Conservation (phyloP, 495 filamentous ascomycete species). For the Aspergillus leporis region DNA sequence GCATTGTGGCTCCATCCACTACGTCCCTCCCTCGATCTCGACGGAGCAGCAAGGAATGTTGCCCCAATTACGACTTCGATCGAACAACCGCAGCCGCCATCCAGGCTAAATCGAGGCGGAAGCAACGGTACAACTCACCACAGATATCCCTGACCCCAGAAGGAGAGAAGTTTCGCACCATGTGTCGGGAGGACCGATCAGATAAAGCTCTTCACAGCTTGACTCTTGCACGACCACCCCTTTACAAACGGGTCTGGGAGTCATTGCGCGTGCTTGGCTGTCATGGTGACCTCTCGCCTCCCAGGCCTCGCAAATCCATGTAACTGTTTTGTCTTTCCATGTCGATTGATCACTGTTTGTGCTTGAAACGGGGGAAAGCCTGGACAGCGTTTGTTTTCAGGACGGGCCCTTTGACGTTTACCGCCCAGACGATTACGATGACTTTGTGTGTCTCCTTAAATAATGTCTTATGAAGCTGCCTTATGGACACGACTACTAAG, state of each 20-base stretch:
- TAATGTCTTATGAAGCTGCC: conserved; percentile 24
- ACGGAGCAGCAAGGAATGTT: conserved; percentile 29
- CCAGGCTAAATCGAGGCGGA: conserved; percentile 40
- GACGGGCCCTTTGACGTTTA: not conserved
- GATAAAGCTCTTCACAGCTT: conserved; percentile 24
- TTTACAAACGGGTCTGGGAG: conserved; percentile 35
- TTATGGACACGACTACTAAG: not conserved
- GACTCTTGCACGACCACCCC: conserved; percentile 22
- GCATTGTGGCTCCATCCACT: conserved; percentile 42
- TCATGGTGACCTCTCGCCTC: conserved; percentile 21
- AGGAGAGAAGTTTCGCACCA: conserved; percentile 31
- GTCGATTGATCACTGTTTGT: not conserved
- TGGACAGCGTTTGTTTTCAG: conserved; percentile 9
- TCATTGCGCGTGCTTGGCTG: conserved; percentile 31
- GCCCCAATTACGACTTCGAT: conserved; percentile 34
- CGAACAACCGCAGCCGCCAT: conserved; percentile 41
- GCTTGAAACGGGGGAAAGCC: conserved; percentile 4
- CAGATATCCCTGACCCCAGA: conserved; percentile 18
- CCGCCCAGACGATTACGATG: conserved; percentile 9
- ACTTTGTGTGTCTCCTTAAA: conserved; percentile 5
- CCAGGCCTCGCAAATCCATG: conserved; percentile 18
- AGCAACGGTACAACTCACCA: conserved; percentile 35
- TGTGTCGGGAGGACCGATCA: conserved; percentile 41
- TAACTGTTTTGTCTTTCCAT: conserved; percentile 8
- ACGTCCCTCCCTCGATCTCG: conserved; percentile 38